Evolutionary conservation across 2,329 filamentous ascomycete species (phyloP).

Genomic region (Penicillium brasilianum): DNA sequence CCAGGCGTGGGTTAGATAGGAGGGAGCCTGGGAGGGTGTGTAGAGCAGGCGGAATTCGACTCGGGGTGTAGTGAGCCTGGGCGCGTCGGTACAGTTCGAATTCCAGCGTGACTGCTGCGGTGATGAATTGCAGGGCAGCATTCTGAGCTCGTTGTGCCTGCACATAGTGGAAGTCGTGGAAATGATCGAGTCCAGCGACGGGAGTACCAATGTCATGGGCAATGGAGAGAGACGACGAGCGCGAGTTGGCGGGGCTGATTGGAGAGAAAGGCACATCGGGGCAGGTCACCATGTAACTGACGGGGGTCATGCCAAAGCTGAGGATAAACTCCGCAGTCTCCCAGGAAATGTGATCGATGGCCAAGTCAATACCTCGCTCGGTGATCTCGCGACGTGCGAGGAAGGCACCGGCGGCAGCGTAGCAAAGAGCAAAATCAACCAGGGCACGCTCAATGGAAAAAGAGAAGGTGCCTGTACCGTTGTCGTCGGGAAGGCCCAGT

Average conservation of each 20-base stretch:
- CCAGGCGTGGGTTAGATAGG: constrained; percentile 26
- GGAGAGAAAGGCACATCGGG: background rate
- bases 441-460: constrained; percentile 27
- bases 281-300: constrained; percentile 30
- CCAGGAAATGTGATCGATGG: constrained; percentile 33
- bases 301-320: constrained; percentile 33
- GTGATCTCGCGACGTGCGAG: constrained; percentile 31
- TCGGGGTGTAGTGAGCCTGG: constrained; percentile 28
- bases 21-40: constrained; percentile 17
- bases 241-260: background rate
- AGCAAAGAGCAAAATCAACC: constrained; percentile 39
- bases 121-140: constrained; percentile 33
- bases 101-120: constrained; percentile 21
- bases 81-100: constrained; percentile 36
- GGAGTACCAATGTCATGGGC: background rate
- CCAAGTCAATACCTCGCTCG: constrained; percentile 34
- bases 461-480: background rate
- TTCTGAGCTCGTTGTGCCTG: constrained; percentile 19
- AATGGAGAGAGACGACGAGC: background rate
- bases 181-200: background rate
- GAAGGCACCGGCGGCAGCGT: constrained; percentile 39
- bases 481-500: background rate
- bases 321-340: constrained; percentile 37
- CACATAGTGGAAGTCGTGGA: constrained; percentile 17
- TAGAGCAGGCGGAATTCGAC: constrained; percentile 34